Conservation (phyloP, 441 rosid species). For the Breynia disticha region DNA sequence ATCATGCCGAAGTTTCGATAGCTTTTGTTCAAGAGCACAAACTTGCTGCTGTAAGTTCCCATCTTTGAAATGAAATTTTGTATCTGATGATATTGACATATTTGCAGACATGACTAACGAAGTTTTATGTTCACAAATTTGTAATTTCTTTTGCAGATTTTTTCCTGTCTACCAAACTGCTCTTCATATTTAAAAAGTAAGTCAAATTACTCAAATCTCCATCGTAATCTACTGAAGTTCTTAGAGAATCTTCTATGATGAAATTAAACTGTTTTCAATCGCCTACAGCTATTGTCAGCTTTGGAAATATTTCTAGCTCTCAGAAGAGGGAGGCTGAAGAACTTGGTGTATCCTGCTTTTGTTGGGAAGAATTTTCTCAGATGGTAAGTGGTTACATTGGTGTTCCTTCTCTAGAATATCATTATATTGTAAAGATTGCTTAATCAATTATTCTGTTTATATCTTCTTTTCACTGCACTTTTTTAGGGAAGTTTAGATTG, state of each 20-base stretch:
- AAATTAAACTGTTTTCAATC: background rate
- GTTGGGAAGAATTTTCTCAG: conserved; percentile 64
- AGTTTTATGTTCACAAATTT: conserved; percentile 1
- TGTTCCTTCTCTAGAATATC: background rate
- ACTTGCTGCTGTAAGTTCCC: conserved; percentile 59
- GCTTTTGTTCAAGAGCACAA: conserved; percentile 74
- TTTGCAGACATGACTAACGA: no score
- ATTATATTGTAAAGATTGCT: background rate
- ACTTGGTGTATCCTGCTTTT: conserved; percentile 53
- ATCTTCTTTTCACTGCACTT: background rate
- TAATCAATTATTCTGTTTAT: no score
- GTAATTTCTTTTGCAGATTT: conserved; percentile 35
- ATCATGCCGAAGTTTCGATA: conserved; percentile 79
- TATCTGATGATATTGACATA: no score
- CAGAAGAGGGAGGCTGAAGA: conserved; percentile 70
- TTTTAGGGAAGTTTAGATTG: conserved; percentile 50
- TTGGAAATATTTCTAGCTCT: conserved; percentile 39
- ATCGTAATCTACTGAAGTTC: background rate
- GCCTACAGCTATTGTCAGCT: conserved; percentile 68
- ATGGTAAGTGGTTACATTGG: conserved; percentile 29
- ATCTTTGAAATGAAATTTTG: no score
- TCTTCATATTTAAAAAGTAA: conserved; percentile 58
- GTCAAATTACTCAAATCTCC: conserved; percentile 12
- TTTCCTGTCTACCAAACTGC: conserved; percentile 60
- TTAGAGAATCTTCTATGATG: background rate